phyloP scores from a whole-genome alignment of 83 land plant species.

The Isoetes engelmannii region DNA sequence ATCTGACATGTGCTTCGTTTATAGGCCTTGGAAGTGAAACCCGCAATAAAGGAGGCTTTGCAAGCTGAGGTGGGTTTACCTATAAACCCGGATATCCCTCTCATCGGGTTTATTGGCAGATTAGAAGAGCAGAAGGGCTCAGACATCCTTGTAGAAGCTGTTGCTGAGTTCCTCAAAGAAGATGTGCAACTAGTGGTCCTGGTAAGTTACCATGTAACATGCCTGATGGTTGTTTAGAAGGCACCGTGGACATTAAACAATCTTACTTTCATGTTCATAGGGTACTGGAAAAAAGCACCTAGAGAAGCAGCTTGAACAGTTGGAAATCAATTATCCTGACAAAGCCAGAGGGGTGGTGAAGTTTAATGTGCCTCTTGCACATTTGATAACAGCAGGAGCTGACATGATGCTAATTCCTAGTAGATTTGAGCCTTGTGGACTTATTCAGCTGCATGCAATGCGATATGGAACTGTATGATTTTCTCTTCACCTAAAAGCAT shows the following conservation, averaged over 20 bases:
- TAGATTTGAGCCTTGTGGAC: conserved; percentile 95
- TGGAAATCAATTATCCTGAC: conserved; percentile 58
- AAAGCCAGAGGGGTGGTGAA: conserved; percentile 70
- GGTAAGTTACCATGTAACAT: conserved; percentile 36
- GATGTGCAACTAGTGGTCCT: conserved; percentile 78
- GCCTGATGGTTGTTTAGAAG: neutral
- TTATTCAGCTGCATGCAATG: conserved; percentile 92
- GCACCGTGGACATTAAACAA: neutral
- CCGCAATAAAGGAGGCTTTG: conserved; percentile 68
- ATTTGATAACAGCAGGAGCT: conserved; percentile 72
- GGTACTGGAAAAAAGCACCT: conserved; percentile 90
- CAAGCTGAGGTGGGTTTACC: conserved; percentile 89
- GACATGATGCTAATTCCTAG: conserved; percentile 72
- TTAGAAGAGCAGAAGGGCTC: conserved; percentile 97
- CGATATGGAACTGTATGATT: conserved; percentile 72
- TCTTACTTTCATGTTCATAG: conserved; percentile 22
- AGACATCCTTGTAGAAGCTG: conserved; percentile 77
- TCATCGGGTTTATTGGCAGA: conserved; percentile 89
- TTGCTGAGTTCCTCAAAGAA: conserved; percentile 51
- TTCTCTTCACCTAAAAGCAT: neutral
- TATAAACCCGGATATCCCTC: conserved; percentile 55
- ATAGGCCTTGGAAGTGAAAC: conserved; percentile 76
- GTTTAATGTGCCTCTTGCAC: conserved; percentile 76
- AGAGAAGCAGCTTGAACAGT: conserved; percentile 64
- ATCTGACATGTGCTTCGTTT: neutral